Base-by-base conservation (phyloP, 1,139 yeast genomes). In the Blastobotrys apis region DNA sequence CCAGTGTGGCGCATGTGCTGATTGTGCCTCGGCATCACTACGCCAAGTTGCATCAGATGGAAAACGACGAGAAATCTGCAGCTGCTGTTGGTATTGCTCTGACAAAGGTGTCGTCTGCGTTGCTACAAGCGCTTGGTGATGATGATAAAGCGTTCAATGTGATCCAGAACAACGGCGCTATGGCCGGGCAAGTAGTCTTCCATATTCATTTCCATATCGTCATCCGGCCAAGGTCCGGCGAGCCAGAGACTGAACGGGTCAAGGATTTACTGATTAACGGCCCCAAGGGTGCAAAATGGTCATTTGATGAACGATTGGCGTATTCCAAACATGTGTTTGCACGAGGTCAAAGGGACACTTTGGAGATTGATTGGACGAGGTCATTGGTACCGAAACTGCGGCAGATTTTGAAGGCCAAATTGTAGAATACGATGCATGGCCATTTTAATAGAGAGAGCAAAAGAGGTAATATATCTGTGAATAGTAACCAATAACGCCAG, bases 151-250 rank as follows among this genome's bases (percentile, higher is more conserved):
- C 94, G 22, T 86, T 84, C 72, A 87, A 87, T 59, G 65, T 87
- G 20, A 71, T 87, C 50, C 96, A 87, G 64, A 87, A 87, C 69
- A 87, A 87, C 55, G 95, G 96, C 26, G 68, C 81, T 55, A 78
- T 83, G 51, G 95, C 95, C 10, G 95, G 88, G 57, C 95, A 87
- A 64, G 81, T 74, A 41, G 95, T 87, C 44, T 88, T 81, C 58
- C 96, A 87, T 62, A 95, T 86, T 44, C 96, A 87, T 63, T 86
- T 86, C 77, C 96, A 87, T 60, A 40, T 64, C 6, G 58, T 64
- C 3, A 43, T 61, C n/a, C 52, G 67, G 31, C 47, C 50, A 17
- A 39, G 48, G 1, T 31, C 39, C 4, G 38, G 20, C 6, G 36
- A 41, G 25, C 35, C 37, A 15, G 47, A 45, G 21, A 38, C 46